Evolutionary conservation across 2,329 filamentous ascomycete species (phyloP).

Genomic region (Geosmithia putterillii): DNA sequence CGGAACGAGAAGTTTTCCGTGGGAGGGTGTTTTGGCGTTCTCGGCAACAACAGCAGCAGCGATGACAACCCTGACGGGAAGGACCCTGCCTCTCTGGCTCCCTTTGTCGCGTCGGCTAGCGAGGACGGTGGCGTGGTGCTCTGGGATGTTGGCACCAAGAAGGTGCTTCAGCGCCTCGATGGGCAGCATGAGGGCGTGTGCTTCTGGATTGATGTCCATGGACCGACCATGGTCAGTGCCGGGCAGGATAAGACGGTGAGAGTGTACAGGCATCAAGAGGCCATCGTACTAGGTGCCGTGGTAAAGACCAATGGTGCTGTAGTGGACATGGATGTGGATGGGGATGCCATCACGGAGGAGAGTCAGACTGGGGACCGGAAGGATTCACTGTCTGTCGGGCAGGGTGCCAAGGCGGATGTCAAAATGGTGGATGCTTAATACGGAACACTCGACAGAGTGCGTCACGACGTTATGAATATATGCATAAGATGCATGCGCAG

Average conservation of each 20-base stretch:
- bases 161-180: slow-evolving; percentile 56
- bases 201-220: slow-evolving; percentile 52
- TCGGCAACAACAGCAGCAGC: slow-evolving; percentile 12
- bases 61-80: not conserved
- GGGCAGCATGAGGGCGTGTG: slow-evolving; percentile 40
- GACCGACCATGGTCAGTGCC: slow-evolving; percentile 42
- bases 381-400: slow-evolving; percentile 23
- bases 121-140: slow-evolving; percentile 77
- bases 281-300: slow-evolving; percentile 3
- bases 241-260: slow-evolving; percentile 42
- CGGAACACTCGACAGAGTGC: slow-evolving; percentile 3
- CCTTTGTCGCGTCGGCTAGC: slow-evolving; percentile 71
- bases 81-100: too few species aligned
- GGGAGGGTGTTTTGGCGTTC: slow-evolving; percentile 67
- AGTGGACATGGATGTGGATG: slow-evolving; percentile 1
- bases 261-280: slow-evolving; percentile 26
- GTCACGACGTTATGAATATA: not conserved
- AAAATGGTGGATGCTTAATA: slow-evolving; percentile 18
- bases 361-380: not conserved
- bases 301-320: slow-evolving; percentile 8
- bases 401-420: slow-evolving; percentile 27
- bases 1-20: slow-evolving; percentile 74
- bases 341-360: not conserved
- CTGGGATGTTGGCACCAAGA: slow-evolving; percentile 86
- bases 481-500: too few species aligned